A percentile compares a stretch with the other conserved stretches of the same genome.
Evolutionary conservation across 2,329 filamentous ascomycete species (phyloP).

Genomic region (Neofusicoccum parvum): DNA sequence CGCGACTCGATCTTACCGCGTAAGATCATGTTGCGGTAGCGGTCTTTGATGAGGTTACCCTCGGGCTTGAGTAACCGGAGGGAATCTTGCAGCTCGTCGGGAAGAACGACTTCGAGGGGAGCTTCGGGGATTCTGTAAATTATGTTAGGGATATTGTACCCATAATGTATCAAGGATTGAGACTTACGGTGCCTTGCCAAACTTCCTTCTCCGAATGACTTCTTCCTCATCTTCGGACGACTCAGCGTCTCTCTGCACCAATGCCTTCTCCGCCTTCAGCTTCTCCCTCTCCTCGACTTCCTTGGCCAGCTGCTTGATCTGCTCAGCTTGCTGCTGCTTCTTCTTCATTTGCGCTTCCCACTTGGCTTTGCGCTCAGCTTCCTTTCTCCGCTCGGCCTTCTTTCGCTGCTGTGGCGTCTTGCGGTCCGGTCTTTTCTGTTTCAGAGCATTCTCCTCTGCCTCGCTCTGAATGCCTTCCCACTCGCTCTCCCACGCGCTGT

Average conservation of each 20-base stretch:
- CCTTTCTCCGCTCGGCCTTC: slow-evolving; percentile 84
- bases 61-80: slow-evolving; percentile 71
- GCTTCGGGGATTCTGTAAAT: slow-evolving; percentile 68
- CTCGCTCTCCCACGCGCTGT: slow-evolving; percentile 91
- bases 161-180: not conserved
- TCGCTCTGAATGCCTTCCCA: slow-evolving; percentile 59
- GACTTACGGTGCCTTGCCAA: slow-evolving; percentile 64
- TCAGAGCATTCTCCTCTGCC: slow-evolving; percentile 55
- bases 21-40: slow-evolving; percentile 85
- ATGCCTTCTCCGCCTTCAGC: slow-evolving; percentile 32
- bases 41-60: slow-evolving; percentile 90
- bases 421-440: slow-evolving; percentile 75
- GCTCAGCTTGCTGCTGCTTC: slow-evolving; percentile 70
- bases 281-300: slow-evolving; percentile 64
- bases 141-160: slow-evolving; percentile 8
- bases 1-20: slow-evolving; percentile 87
- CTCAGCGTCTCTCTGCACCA: slow-evolving; percentile 32
- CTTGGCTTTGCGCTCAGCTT: slow-evolving; percentile 74
- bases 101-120: slow-evolving; percentile 51
- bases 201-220: slow-evolving; percentile 66
- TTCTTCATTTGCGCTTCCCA: slow-evolving; percentile 76
- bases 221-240: slow-evolving; percentile 42
- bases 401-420: slow-evolving; percentile 89
- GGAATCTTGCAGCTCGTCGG: slow-evolving; percentile 54
- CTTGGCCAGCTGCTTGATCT: slow-evolving; percentile 70